Base-by-base conservation (phyloP, 2,329 filamentous ascomycete genomes). In the Parascedosporium putredinis region DNA sequence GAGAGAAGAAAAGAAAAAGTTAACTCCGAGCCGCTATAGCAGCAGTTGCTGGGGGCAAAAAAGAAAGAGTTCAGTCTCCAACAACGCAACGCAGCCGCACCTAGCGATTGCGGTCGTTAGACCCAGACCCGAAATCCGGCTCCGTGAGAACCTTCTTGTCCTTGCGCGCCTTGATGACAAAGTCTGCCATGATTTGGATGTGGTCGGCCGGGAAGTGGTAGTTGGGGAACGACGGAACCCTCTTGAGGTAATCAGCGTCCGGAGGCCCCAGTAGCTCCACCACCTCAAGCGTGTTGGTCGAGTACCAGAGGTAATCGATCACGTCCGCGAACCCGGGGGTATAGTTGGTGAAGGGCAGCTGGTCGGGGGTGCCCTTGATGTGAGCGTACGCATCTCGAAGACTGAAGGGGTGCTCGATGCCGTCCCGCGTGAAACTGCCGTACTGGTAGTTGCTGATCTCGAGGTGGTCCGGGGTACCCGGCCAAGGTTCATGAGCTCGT, bases 221-320 rank as follows among this genome's bases (percentile, higher is more conserved):
- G 64, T 93, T 90, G 18, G 90, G 90, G 68, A 95, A 95, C 0
- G 89, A 89, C 3, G 90, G 89, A 23, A 96, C 88, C 48, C 84
- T 79, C 64, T 87, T 84, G 51, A 95, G 79, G 63, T 95, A 93
- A 24, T 87, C 79, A 55, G 83, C 79, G 63, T 96, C 90, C 2
- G 94, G 87, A 40, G 91, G 86, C 25, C 90, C 90, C 3, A 96
- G 81, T 49, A 96, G 68, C 49, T 85, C 85, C 16, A 88, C 83
- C 22, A 94, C 86, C 62, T 93, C 86, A 42, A 96, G 73, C 20
- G 85, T 82, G 65, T 93, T 95, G 51, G 88, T 91, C 51, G 89
- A 90, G 68, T 95, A 98, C 89, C 90, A 97, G 60, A 98, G 88
- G 67, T 97, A 96, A 64, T 98, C 93, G 57, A 98, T 86, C 51